Percentiles rank a stretch among this genome's conserved stretches.
These are phyloP conservation scores for Curvularia sp. DNA, from an alignment of 2,329 filamentous ascomycete genomes.

Conservation along the genomic window DNA sequence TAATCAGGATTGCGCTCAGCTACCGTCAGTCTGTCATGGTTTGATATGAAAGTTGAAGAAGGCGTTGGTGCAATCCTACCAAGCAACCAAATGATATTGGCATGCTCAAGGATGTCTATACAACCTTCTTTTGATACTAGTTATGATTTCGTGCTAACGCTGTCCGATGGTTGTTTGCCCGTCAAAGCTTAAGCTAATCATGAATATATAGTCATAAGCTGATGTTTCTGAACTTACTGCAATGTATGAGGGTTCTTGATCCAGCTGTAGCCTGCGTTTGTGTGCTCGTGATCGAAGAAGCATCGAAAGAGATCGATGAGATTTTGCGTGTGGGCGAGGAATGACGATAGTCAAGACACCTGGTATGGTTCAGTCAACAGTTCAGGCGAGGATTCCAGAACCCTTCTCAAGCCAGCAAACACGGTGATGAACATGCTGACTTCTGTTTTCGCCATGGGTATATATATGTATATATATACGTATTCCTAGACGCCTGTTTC, in stretches of 20 bases:
- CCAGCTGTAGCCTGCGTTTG: not conserved
- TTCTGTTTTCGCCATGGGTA: not conserved
- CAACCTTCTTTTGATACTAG: not conserved
- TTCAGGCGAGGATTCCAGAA: not conserved
- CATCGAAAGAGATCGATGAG: not conserved
- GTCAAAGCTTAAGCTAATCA: not conserved
- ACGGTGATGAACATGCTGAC: not conserved
- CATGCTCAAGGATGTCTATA: not conserved
- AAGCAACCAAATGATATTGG: not conserved
- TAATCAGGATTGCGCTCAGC: not conserved
- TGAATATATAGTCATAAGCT: not conserved
- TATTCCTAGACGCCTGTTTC: not conserved
- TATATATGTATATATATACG: not conserved
- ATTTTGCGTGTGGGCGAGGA: not conserved
- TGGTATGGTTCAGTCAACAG: not conserved
- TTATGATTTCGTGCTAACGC: not conserved
- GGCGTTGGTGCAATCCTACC: not conserved
- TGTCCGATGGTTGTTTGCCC: not conserved
- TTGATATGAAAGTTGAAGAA: not conserved
- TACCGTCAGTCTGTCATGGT: not conserved
- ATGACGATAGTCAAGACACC: not conserved
- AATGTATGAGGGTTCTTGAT: not conserved
- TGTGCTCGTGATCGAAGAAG: not conserved
- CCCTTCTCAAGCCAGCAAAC: not conserved
- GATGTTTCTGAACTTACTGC: not conserved